Evolutionary conservation across 2,329 filamentous ascomycete genomes (phyloP), one percentile per base, ranked within the genome.

Genomic region (Daldinia sp.): DNA sequence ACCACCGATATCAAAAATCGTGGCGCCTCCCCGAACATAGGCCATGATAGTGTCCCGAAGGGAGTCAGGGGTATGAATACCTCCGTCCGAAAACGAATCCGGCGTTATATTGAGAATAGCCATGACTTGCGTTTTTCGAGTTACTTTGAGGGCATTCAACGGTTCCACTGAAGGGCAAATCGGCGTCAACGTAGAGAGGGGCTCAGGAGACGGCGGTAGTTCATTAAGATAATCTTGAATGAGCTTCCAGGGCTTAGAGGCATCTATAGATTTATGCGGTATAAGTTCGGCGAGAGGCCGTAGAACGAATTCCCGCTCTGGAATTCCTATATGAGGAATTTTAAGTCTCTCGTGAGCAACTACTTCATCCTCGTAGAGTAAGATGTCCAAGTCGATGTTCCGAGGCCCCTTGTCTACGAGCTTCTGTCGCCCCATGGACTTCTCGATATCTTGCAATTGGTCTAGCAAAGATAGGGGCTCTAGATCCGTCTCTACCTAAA

Each of bases 41-140:
- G 78, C 70, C 50, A 81, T 78, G 13, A 94, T 82, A 1, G 86
- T 90, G 10, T 81, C 73, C 10, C 82, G 78, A 23, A 95, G 82
- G 65, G 86, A 81, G 10, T 78, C 73, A 21, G 80, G 72, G 41
- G 79, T 78, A 75, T 93, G 85, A 7, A 81, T 73, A 7, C 93
- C 93, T 54, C 93, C 94, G 74, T 98, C 94, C 0, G 94, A 98
- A 80, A 99, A 99, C 8, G 94, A 98, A 78, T 99, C 94, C 0
- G 94, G 94, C 0, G 95, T 98, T 53, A 96, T 80, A 77, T 99
- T 99, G 45, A 98, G 82, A 67, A 99, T 96, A 56, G 91, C 92
- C 95, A 99, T 99, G 69, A 97, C 79, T 45, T 87, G 87, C 0
- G 94, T 97, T 54, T 80, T 82, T 48, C 89, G 85, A 45, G 83